phyloP scores from a whole-genome alignment of 306 rosid species.

The Trichosanthes cucumerina region DNA sequence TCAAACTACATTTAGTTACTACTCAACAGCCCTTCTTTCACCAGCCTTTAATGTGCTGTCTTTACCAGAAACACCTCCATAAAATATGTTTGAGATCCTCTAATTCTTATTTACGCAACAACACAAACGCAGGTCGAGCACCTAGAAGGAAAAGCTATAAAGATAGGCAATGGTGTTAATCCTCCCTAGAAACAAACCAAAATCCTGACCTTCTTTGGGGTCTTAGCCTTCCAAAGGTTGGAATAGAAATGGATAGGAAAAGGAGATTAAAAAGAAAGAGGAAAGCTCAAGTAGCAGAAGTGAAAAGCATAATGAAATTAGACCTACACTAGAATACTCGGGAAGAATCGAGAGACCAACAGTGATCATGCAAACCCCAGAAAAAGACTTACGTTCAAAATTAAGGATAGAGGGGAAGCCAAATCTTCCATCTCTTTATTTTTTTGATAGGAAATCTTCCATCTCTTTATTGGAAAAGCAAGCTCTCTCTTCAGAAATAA shows the following conservation, averaged over 20 bases:
- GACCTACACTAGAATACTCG: not conserved
- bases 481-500: not conserved
- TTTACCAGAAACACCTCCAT: not conserved
- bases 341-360: not conserved
- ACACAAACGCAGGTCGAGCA: not conserved
- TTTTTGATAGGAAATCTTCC: too few relatives aligned
- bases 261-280: not conserved
- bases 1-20: too few relatives aligned
- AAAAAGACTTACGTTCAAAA: not conserved
- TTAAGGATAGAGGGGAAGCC: not conserved
- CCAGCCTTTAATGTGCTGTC: too few relatives aligned
- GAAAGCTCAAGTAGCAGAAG: not conserved
- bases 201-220: not conserved
- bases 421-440: not conserved
- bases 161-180: not conserved
- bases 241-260: not conserved
- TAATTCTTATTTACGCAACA: not conserved
- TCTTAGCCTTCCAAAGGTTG: not conserved
- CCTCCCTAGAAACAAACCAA: not conserved
- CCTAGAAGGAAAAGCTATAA: not conserved
- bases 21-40: too few relatives aligned
- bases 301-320: not conserved
- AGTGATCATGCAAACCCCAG: not conserved
- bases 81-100: not conserved
- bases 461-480: not conserved